A percentile compares a stretch with the other conserved stretches of the same genome.
Evolutionary conservation across 768 basidiomycete genomes (phyloP).

Genomic region (Russula sp.): DNA sequence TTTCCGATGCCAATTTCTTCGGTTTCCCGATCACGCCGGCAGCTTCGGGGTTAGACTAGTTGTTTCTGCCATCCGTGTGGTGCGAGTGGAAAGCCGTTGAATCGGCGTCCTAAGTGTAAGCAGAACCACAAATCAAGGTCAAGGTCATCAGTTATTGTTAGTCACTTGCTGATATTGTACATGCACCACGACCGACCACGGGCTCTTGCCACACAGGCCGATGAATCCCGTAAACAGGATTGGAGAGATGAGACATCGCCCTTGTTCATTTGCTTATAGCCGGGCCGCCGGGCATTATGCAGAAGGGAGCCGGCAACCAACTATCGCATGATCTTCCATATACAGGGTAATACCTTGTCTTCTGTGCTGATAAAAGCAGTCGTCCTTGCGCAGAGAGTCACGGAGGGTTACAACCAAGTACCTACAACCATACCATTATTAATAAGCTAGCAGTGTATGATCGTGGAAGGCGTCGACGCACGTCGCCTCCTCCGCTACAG

Average conservation of each 20-base stretch:
- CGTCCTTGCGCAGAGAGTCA: background rate
- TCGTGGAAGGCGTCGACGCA: background rate
- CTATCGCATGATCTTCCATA: background rate
- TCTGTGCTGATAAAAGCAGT: background rate
- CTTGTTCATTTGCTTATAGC: no score
- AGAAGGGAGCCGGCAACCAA: no score
- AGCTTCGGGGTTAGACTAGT: no score
- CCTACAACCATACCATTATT: background rate
- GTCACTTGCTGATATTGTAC: no score
- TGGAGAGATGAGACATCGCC: no score
- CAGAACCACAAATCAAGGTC: slow-evolving; percentile 3
- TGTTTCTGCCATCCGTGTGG: no score
- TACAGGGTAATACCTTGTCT: background rate
- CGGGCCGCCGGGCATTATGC: no score
- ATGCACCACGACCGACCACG: no score
- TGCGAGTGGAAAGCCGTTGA: no score
- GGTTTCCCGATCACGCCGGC: no score
- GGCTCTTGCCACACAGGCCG: no score
- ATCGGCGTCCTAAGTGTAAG: background rate
- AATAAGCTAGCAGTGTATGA: background rate
- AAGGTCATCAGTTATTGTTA: background rate
- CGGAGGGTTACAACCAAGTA: background rate
- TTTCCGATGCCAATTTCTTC: background rate
- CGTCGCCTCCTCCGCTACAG: background rate
- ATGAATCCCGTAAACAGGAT: no score